These are phyloP conservation scores for Musa acuminata DNA, from an alignment of 176 grass and related monocot genomes.

Conservation along the genomic window DNA sequence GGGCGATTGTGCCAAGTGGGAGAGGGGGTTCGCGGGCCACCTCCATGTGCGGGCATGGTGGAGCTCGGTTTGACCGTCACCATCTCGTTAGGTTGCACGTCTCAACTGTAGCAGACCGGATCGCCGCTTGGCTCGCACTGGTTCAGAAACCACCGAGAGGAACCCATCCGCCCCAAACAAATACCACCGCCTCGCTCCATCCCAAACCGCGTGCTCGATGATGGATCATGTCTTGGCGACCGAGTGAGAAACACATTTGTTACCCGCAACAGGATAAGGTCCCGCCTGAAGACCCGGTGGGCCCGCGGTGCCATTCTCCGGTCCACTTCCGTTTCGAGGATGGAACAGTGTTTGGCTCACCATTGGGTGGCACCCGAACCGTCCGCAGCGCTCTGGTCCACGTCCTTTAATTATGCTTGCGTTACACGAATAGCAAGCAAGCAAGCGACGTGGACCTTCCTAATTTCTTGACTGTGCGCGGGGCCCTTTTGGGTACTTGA, in stretches of 20 bases:
- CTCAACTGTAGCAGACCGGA: background rate
- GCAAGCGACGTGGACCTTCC: background rate
- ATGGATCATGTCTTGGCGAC: too few relatives aligned
- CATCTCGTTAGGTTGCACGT: background rate
- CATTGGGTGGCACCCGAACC: background rate
- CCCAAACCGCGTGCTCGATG: too few relatives aligned
- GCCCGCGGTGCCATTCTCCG: too few relatives aligned
- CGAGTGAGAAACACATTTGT: too few relatives aligned
- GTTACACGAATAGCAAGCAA: background rate
- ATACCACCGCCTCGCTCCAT: too few relatives aligned
- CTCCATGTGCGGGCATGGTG: background rate
- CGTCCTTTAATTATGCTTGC: background rate
- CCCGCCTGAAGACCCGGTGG: too few relatives aligned
- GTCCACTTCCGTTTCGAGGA: too few relatives aligned
- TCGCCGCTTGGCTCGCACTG: too few relatives aligned
- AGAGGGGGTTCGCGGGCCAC: background rate
- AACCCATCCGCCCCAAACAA: too few relatives aligned
- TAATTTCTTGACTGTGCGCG: background rate
- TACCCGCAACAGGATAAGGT: too few relatives aligned
- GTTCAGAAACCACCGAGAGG: too few relatives aligned
- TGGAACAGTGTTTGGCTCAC: background rate
- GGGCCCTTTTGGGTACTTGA: background rate
- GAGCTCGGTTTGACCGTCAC: background rate
- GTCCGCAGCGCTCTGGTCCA: background rate
- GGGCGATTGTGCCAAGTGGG: background rate